Evolutionary conservation across 805 yeast genomes (phyloP), one percentile per base, ranked within the genome.

Genomic region (Kodamaea restingae): DNA sequence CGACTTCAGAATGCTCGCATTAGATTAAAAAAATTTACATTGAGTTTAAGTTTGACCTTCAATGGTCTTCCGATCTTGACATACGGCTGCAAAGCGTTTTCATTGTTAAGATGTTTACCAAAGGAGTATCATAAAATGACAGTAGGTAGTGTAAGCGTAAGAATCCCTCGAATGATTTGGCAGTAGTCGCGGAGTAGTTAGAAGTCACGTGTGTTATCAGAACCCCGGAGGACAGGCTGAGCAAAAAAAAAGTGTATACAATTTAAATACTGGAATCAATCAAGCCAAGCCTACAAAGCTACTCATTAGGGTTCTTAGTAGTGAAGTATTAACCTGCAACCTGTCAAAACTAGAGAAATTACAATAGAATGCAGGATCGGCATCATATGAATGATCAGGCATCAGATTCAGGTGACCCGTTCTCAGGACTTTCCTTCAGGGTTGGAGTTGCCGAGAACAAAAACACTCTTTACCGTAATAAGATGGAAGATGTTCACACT

Each of bases 401-500:
- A 21, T 11, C 32, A 15, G 32, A 30, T 12, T 18, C 40, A 15
- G 35, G 27, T 7, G 72, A 70, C 40, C 80, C 81, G 3, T 77
- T 77, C 50, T 49, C 62, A 36, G 73, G 84, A 29, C 68, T 83
- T 15, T 80, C 88, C 2, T 91, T 87, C 60, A 67, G 70, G 33
- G 96, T 88, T 11, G 97, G 97, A 3, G 95, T 91, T 7, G 78
- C 95, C n/a, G 96, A 88, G 50, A 90, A 88, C 60, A 80, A 81
- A 47, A 93, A 93, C 60, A 61, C 78, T 10, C 77, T 83, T 46
- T 90, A 80, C 57, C 72, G 98, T 41, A 78, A 84, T 37, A 78
- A 88, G 20, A 91, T 91, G 98, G 98, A 91, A 58, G 98, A 91
- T 59, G 93, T 91, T 6, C 98, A 91, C 59, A 85, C 95, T 0